These are phyloP conservation scores for Prunus salicina DNA, from an alignment of 306 rosid genomes.

Conservation along the genomic window DNA sequence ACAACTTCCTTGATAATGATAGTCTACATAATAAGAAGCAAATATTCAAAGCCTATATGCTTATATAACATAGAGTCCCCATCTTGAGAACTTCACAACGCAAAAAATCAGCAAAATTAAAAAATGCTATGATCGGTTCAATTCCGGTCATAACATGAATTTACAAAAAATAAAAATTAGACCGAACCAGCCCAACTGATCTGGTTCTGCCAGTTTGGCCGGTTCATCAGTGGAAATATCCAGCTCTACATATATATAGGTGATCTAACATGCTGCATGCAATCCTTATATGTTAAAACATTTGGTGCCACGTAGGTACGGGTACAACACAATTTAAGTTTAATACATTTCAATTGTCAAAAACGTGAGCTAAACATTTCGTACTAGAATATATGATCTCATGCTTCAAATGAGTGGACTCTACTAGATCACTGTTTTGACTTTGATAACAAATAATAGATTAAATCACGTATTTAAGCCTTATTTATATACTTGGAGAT, in stretches of 20 bases:
- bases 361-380: not conserved
- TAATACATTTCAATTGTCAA: not conserved
- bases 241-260: not conserved
- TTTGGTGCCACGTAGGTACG: not conserved
- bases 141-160: no score
- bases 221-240: no score
- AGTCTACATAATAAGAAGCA: conserved; percentile 1
- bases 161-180: no score
- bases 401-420: conserved; percentile 28
- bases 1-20: conserved; percentile 17
- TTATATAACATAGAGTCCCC: not conserved
- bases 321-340: not conserved
- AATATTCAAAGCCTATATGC: not conserved
- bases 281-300: not conserved
- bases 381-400: conserved; percentile 5
- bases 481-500: not conserved
- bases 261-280: not conserved
- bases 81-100: not conserved
- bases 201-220: no score
- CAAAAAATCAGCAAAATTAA: no score
- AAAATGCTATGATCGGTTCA: no score
- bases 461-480: conserved; percentile 1
- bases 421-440: conserved; percentile 20
- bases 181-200: no score
- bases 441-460: not conserved